A percentile compares a stretch with the other conserved stretches of the same genome.
Evolutionary conservation across 805 yeast genomes (phyloP).

Genomic region (Kuraishia ogatae): DNA sequence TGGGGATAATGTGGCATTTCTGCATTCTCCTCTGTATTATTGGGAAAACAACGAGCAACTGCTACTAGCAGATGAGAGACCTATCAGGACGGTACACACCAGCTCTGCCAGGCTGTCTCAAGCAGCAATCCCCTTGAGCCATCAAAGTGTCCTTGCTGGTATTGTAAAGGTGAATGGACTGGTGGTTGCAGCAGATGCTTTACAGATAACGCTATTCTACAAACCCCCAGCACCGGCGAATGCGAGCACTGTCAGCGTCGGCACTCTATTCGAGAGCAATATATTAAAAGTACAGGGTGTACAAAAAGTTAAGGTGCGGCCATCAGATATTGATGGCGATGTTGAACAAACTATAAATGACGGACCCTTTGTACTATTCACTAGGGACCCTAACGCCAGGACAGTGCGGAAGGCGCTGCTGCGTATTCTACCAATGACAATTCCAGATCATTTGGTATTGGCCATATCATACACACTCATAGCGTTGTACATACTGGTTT

Average conservation of each 20-base stretch:
- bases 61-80: conserved; percentile 23
- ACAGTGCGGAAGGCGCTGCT: background rate
- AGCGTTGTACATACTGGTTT: conserved; percentile 22
- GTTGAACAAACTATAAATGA: too few species aligned
- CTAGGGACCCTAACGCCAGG: background rate
- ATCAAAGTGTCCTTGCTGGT: conserved; percentile 26
- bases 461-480: conserved; percentile 2
- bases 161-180: conserved; percentile 33
- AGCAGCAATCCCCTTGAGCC: conserved; percentile 15
- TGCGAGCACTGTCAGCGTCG: conserved; percentile 12
- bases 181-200: conserved; percentile 28
- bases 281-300: conserved; percentile 12
- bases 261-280: conserved; percentile 22
- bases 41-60: conserved; percentile 28
- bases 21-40: conserved; percentile 32
- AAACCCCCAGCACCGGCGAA: too few species aligned
- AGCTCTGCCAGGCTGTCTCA: conserved; percentile 13
- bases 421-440: conserved; percentile 11
- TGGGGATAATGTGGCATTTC: conserved; percentile 7
- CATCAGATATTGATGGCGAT: too few species aligned
- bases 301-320: too few species aligned
- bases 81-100: conserved; percentile 30
- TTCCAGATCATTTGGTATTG: conserved; percentile 4
- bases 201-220: conserved; percentile 27
- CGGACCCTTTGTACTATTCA: background rate